A percentile compares a stretch with the other conserved stretches of the same genome.
These are phyloP conservation scores for Laguncularia racemosa DNA, from an alignment of 345 rosid species.

Conservation along the genomic window DNA sequence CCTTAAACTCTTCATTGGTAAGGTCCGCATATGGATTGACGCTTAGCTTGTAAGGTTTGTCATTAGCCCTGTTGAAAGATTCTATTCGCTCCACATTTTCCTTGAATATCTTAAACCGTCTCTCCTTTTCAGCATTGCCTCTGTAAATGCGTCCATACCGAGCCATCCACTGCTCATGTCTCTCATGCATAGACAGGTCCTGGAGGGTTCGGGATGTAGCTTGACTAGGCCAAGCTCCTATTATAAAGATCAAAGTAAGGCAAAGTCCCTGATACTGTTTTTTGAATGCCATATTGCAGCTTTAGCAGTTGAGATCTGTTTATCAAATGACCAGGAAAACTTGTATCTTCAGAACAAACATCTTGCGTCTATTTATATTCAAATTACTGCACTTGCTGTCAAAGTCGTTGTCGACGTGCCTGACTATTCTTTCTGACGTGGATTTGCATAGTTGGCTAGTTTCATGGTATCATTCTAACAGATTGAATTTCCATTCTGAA, in stretches of 20 bases:
- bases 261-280: not conserved
- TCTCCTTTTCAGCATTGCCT: constrained; percentile 11
- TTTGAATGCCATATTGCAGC: not conserved
- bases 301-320: no score
- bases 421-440: no score
- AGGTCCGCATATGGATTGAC: no score
- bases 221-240: not conserved
- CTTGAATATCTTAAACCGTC: not conserved
- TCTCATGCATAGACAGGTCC: not conserved
- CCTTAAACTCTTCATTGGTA: no score
- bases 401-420: no score
- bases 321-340: no score
- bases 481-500: no score
- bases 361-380: no score
- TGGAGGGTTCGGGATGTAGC: constrained; percentile 11
- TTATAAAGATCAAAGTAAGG: constrained; percentile 1
- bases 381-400: no score
- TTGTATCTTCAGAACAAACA: no score
- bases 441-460: no score
- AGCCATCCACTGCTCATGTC: constrained; percentile 23
- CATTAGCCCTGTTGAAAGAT: constrained; percentile 13
- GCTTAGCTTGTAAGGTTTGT: constrained; percentile 6
- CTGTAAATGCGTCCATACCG: constrained; percentile 9
- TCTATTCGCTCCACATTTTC: constrained; percentile 15
- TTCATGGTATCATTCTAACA: no score